Base-by-base conservation (phyloP, 257 asterid genomes). In the Petunia secreta region DNA sequence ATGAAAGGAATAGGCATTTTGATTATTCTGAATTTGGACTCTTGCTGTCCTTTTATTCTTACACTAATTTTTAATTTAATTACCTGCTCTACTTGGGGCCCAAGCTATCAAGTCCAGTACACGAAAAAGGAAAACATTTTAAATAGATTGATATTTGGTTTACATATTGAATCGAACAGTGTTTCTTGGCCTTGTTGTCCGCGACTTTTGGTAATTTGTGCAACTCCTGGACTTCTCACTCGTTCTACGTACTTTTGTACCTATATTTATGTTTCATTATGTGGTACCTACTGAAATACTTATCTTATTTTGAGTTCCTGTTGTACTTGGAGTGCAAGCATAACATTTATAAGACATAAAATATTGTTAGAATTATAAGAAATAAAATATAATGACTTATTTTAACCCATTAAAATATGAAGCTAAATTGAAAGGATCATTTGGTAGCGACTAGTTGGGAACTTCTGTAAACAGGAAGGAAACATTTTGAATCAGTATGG, bases 31-130 rank as follows among this genome's bases (percentile, higher is more conserved):
- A 6, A 8, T 4, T 16, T 44, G 57, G 78, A 38, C 73, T 37
- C 37, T 36, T 7, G 66, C 2, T 25, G 52, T 58, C 52, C 58
- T 43, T 43, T 59, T 14, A 41, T 7, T 38, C 74, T 65, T 52
- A 25, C 5, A 58, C 3, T 58, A 36, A 36, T 62, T 64, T 64
- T 76, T 5, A 38, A 9, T 8, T 34, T n/a, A 44, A 54, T n/a
- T 25, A 25, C 25, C 53, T 41, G 50, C 4, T 82, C 82, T 85
- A 63, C 91, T 88, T 90, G 77, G 82, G 73, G 85, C 85, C 46
- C 88, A 88, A 86, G 90, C 83, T 79, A 83, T 40, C 25, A 11
- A 44, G 2, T 6, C 44, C n/a, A 60, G 3, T 15, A 66, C 43
- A 25, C 50, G 6, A 14, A 65, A 39, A 39, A 6, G 14, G 36